A percentile compares a stretch with the other conserved stretches of the same genome.
These are phyloP conservation scores for Hirschfeldia incana DNA, from an alignment of 345 rosid species.

Conservation along the genomic window DNA sequence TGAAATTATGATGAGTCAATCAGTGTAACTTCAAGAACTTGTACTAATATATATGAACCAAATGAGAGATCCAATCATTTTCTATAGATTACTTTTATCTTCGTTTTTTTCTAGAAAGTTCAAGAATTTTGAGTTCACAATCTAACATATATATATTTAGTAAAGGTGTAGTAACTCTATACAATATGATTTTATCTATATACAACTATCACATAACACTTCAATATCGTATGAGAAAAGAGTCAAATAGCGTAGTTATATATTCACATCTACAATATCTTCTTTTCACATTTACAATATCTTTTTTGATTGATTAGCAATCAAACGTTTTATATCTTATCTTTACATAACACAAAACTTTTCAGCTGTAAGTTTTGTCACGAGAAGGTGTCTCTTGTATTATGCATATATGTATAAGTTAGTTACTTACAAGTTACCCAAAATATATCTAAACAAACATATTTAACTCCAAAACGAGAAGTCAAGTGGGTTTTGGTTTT, in stretches of 20 bases:
- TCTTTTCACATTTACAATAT: background rate
- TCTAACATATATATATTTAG: background rate
- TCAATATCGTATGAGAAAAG: background rate
- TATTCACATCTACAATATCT: background rate
- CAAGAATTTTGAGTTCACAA: background rate
- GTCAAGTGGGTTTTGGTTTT: slow-evolving; percentile 23
- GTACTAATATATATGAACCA: background rate
- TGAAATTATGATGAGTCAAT: background rate
- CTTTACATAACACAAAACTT: slow-evolving; percentile 4
- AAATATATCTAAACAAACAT: background rate
- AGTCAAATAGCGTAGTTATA: background rate
- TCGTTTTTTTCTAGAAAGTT: background rate
- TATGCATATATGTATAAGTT: background rate
- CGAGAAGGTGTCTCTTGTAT: background rate
- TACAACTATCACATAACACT: background rate
- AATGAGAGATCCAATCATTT: background rate
- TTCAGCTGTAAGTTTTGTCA: background rate
- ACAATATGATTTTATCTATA: background rate
- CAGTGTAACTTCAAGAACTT: background rate
- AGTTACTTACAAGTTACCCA: background rate
- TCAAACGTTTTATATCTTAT: background rate
- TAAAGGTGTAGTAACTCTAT: background rate
- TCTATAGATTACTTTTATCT: background rate
- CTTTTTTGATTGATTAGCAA: background rate
- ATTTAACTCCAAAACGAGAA: slow-evolving; percentile 1